Conservation (phyloP, 2,329 filamentous ascomycete genomes). For the Tolypocladium cylindrosporum region DNA sequence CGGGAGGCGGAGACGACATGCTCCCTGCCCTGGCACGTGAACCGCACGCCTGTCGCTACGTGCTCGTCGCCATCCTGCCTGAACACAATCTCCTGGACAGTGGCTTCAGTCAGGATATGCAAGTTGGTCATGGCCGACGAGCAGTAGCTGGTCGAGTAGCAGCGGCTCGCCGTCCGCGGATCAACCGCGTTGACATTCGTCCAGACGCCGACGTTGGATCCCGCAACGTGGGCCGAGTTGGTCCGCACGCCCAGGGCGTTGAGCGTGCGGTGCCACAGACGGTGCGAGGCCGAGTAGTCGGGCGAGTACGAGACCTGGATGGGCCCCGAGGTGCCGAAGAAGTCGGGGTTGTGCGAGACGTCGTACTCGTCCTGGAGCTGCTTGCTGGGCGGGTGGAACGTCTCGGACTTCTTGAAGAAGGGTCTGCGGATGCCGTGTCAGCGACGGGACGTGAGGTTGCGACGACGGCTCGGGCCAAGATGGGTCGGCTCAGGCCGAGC, state of each 20-base stretch:
- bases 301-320: constrained; percentile 36
- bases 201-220: constrained; percentile 39
- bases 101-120: constrained; percentile 20
- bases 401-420: constrained; percentile 40
- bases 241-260: constrained; percentile 29
- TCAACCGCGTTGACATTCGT: constrained; percentile 39
- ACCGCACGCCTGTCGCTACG: constrained; percentile 21
- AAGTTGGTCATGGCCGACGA: constrained; percentile 32
- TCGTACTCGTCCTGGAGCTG: constrained; percentile 22
- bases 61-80: constrained; percentile 8
- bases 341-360: constrained; percentile 25
- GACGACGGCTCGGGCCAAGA: background rate
- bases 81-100: constrained; percentile 16
- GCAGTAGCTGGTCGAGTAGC: constrained; percentile 36
- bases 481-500: background rate
- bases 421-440: constrained; percentile 21
- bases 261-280: constrained; percentile 37
- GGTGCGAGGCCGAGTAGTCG: constrained; percentile 29
- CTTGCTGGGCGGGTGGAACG: constrained; percentile 30
- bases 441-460: background rate
- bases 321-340: constrained; percentile 34
- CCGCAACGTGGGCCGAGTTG: constrained; percentile 35
- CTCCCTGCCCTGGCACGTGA: constrained; percentile 25
- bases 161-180: constrained; percentile 32
- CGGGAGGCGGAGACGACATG: constrained; percentile 26